Percentiles rank a stretch among this genome's conserved stretches.
Evolutionary conservation across 441 rosid genomes (phyloP).

Genomic region (Viola pubescens): DNA sequence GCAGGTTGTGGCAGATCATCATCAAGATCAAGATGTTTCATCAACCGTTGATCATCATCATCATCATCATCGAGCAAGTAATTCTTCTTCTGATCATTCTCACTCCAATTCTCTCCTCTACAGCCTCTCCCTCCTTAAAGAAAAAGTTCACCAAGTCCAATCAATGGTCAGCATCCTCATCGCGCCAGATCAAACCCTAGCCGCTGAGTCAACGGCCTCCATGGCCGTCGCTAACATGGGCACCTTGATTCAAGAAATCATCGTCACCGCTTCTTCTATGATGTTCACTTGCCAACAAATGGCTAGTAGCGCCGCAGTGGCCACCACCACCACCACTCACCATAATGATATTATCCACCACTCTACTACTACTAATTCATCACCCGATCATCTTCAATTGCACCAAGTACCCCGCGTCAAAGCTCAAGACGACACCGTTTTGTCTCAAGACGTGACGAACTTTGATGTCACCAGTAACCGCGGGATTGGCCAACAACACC

Average conservation of each 20-base stretch:
- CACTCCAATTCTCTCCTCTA: constrained; percentile 44
- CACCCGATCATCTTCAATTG: constrained; percentile 5
- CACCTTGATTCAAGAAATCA: constrained; percentile 52
- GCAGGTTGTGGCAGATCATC: constrained; percentile 8
- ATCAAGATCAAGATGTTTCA: constrained; percentile 5
- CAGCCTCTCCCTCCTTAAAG: constrained; percentile 47
- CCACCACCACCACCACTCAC: too few relatives aligned
- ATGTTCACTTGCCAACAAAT: constrained; percentile 58
- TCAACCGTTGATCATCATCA: constrained; percentile 13
- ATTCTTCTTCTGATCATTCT: constrained; percentile 11
- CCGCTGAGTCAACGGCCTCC: constrained; percentile 28
- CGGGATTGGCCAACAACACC: constrained; percentile 27
- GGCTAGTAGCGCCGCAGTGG: constrained; percentile 3
- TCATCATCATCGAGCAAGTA: constrained; percentile 2
- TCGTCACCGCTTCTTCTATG: constrained; percentile 55
- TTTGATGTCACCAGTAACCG: constrained; percentile 9
- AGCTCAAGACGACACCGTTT: constrained; percentile 10
- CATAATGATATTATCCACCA: too few relatives aligned
- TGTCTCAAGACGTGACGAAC: constrained; percentile 13
- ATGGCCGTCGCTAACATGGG: constrained; percentile 38
- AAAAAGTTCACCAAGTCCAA: constrained; percentile 54
- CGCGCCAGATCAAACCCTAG: constrained; percentile 23
- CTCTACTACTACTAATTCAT: background rate
- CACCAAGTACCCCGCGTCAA: constrained; percentile 7
- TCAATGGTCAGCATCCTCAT: constrained; percentile 39